Evolutionary conservation across 192 early-diverging fungal species (phyloP), one percentile per base, ranked within the genome.

Genomic region (Ambispora gerdemannii): DNA sequence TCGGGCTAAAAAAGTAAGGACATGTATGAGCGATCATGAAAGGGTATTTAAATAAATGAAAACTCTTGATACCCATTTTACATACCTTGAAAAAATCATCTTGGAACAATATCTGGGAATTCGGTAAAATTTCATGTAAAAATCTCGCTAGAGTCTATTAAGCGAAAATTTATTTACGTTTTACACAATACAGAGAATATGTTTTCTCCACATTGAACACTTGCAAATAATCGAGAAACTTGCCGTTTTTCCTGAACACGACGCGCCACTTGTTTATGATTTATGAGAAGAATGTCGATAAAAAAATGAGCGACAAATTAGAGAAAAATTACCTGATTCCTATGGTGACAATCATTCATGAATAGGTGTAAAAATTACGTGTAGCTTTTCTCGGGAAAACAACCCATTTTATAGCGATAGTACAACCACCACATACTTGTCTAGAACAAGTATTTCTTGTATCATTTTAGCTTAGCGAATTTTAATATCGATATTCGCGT

Each of bases 171-270:
- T n/a, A n/a, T n/a, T n/a, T n/a, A n/a, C n/a, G n/a, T n/a, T n/a
- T n/a, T n/a, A n/a, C n/a, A n/a, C n/a, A n/a, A n/a, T n/a, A n/a
- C n/a, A 36, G 25, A 51, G 53, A 38, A 34, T 35, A 2, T 69
- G 34, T 4, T 30, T 56, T 28, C 13, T n/a, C 35, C 15, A 70
- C 15, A 2, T 36, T 63, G 63, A 28, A 56, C 2, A 1, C 17
- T 62, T 73, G 13, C 0, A 10, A 38, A 62, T 13, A 58, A 11
- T 15, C 31, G 11, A 1, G 1, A 19, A 47, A 64, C 70, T 73
- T 79, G 83, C 85, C 35, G 88, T 89, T 77, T 91, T 91, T 7
- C 90, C 90, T 0, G 88, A 86, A 63, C 86, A 90, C 0, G 88
- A 87, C 17, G 88, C 87, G 1, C 90, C 90, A 63, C 89, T 81